Evolutionary conservation across 305 asterid species (phyloP).

Genomic region (Plantago lanceolata): DNA sequence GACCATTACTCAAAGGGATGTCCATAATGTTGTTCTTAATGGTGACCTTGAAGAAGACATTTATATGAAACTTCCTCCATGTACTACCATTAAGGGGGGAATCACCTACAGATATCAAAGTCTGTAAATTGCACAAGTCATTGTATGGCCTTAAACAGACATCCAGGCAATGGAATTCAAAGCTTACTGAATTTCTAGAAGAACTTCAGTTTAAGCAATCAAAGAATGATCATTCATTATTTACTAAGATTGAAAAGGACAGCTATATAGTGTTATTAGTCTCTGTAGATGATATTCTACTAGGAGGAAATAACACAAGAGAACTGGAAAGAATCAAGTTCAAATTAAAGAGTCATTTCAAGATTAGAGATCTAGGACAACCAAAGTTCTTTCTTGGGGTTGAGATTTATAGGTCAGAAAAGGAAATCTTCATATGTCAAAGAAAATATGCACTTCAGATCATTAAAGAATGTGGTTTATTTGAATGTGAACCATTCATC

Average conservation of each 20-base stretch:
- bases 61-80: neutral
- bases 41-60: neutral
- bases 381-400: neutral
- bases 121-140: neutral
- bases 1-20: neutral
- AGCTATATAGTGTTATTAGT: neutral
- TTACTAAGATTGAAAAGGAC: neutral
- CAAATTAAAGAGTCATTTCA: neutral
- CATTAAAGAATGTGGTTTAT: neutral
- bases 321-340: neutral
- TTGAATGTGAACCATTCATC: neutral
- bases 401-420: neutral
- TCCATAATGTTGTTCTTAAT: neutral
- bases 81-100: neutral
- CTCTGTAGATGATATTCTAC: neutral
- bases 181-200: no score
- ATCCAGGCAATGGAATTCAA: neutral
- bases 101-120: neutral
- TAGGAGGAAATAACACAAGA: neutral
- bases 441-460: neutral
- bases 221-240: neutral
- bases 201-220: neutral
- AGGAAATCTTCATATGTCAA: neutral
- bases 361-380: neutral
- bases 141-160: neutral